These are phyloP conservation scores for Silene uniflora DNA, from an alignment of 148 eudicot genomes.

Conservation along the genomic window DNA sequence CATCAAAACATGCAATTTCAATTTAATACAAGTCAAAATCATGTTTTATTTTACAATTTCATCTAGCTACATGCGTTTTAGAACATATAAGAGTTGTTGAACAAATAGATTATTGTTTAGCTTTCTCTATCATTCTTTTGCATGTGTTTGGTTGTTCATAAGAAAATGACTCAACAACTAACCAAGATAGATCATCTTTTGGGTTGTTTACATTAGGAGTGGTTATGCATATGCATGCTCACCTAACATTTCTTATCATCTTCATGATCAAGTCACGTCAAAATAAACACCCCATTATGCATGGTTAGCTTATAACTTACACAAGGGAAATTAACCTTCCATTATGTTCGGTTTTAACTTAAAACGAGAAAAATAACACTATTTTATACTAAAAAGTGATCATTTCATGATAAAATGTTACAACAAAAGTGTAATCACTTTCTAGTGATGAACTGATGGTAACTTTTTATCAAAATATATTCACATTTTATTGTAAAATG, in stretches of 20 bases:
- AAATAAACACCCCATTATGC: not conserved
- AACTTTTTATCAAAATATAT: too few relatives aligned
- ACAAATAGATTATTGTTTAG: conserved; percentile 3
- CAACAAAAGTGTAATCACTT: too few relatives aligned
- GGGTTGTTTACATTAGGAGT: not conserved
- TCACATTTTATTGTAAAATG: too few relatives aligned
- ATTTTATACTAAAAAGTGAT: too few relatives aligned
- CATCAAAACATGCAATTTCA: too few relatives aligned
- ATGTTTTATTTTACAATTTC: not conserved
- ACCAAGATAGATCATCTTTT: not conserved
- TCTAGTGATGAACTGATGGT: too few relatives aligned
- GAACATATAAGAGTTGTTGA: conserved; percentile 15
- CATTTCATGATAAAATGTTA: too few relatives aligned
- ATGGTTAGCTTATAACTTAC: not conserved
- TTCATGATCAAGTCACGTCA: not conserved
- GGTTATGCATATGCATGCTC: not conserved
- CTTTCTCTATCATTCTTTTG: not conserved
- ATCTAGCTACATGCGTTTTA: conserved; percentile 4
- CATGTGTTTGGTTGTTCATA: conserved; percentile 15
- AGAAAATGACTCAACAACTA: conserved; percentile 7
- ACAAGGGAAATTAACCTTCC: not conserved
- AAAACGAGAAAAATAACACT: too few relatives aligned
- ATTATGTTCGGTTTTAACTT: too few relatives aligned
- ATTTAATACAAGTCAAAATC: too few relatives aligned
- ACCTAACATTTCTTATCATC: not conserved